Percentiles rank a stretch among this genome's conserved stretches.
phyloP scores from a whole-genome alignment of 176 grass and related monocot genomes.

The Zea mays region DNA sequence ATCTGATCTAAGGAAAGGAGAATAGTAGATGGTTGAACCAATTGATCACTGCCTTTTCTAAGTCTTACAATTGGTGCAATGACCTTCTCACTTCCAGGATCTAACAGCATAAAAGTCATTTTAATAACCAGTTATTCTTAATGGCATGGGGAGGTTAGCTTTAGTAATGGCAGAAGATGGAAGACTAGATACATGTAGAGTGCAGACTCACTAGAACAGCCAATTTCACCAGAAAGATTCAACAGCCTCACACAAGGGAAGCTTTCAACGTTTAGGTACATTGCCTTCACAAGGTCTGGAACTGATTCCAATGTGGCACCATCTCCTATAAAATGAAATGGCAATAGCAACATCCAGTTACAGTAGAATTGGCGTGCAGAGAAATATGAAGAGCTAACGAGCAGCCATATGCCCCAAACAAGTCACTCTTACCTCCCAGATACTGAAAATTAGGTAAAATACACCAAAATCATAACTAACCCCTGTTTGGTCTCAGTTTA shows the following conservation, averaged over 20 bases:
- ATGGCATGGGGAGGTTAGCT: neutral
- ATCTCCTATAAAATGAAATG: slow-evolving; percentile 49
- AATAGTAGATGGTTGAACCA: slow-evolving; percentile 59
- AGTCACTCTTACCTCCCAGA: neutral
- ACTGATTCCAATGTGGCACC: slow-evolving; percentile 67
- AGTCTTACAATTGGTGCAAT: slow-evolving; percentile 74
- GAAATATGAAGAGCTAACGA: slow-evolving; percentile 9
- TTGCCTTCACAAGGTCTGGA: slow-evolving; percentile 92
- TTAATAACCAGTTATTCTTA: slow-evolving; percentile 25
- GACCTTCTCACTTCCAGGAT: slow-evolving; percentile 75
- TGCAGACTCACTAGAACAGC: slow-evolving; percentile 85
- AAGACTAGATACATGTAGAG: slow-evolving; percentile 6
- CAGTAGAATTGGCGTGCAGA: neutral
- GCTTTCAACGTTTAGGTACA: slow-evolving; percentile 81
- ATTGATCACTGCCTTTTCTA: slow-evolving; percentile 43
- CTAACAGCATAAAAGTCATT: slow-evolving; percentile 45
- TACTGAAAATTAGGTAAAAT: neutral
- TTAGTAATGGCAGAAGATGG: slow-evolving; percentile 22
- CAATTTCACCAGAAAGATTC: slow-evolving; percentile 91
- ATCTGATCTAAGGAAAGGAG: slow-evolving; percentile 74
- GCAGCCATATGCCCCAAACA: slow-evolving; percentile 7
- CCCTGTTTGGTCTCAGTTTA: neutral
- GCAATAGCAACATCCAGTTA: slow-evolving; percentile 17
- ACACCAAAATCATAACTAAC: slow-evolving; percentile 4
- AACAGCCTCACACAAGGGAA: slow-evolving; percentile 89